Percentiles rank a stretch among this genome's conserved stretches.
Evolutionary conservation across 2,329 filamentous ascomycete genomes (phyloP).

Genomic region (Lasiodiplodia sp.): DNA sequence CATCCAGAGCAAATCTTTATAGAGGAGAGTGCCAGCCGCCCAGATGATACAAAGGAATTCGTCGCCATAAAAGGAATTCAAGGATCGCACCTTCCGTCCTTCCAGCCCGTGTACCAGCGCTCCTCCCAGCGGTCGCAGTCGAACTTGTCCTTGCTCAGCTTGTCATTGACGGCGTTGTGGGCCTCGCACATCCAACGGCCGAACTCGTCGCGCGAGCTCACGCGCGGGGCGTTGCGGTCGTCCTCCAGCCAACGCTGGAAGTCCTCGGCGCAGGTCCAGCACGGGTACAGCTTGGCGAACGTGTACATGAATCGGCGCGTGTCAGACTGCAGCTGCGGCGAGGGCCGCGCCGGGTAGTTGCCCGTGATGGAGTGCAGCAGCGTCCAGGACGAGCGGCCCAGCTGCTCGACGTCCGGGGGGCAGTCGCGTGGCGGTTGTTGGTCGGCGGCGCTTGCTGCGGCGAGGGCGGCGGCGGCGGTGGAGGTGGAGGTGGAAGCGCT

Average conservation of each 20-base stretch:
- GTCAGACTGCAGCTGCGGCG: constrained; percentile 73
- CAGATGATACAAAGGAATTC: neutral
- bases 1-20: neutral
- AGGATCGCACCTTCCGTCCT: constrained; percentile 70
- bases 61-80: neutral
- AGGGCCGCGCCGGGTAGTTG: constrained; percentile 77
- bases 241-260: constrained; percentile 82
- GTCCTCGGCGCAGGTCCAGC: constrained; percentile 93
- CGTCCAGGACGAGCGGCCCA: constrained; percentile 92
- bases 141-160: constrained; percentile 89
- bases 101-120: constrained; percentile 91
- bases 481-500: constrained; percentile 39
- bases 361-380: constrained; percentile 91
- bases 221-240: constrained; percentile 67
- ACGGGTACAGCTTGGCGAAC: constrained; percentile 90
- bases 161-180: constrained; percentile 86
- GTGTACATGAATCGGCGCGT: constrained; percentile 78
- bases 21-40: neutral
- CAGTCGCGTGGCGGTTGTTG: constrained; percentile 68
- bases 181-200: constrained; percentile 84
- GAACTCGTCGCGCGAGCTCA: constrained; percentile 70
- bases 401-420: constrained; percentile 85
- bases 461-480: constrained; percentile 32
- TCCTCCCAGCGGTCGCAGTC: constrained; percentile 93
- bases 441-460: constrained; percentile 38